Evolutionary conservation across 1,139 yeast genomes (phyloP).

Genomic region (Zhuliangozyma parablackwelliae): DNA sequence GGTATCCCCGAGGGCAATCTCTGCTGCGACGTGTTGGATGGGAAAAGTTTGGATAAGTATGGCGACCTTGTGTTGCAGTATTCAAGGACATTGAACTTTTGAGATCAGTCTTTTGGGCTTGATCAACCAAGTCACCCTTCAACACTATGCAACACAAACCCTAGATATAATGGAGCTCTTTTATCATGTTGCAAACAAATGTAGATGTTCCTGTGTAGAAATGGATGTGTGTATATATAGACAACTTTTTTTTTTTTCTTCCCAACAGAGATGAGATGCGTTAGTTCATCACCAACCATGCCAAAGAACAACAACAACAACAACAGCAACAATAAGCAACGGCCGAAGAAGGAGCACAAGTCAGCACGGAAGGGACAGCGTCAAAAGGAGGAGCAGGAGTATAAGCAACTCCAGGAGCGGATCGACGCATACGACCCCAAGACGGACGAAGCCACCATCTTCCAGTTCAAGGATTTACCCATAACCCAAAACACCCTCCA

Average conservation of each 20-base stretch:
- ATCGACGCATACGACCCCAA: constrained; percentile 50
- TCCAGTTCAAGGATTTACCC: constrained; percentile 68
- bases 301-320: not conserved
- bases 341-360: constrained; percentile 12
- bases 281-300: too few relatives aligned
- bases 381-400: constrained; percentile 39
- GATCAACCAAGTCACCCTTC: too few relatives aligned
- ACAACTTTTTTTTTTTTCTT: too few relatives aligned
- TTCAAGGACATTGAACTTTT: constrained; percentile 41
- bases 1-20: constrained; percentile 40
- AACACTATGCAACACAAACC: too few relatives aligned
- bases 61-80: constrained; percentile 48
- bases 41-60: constrained; percentile 23
- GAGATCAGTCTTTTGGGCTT: constrained; percentile 4
- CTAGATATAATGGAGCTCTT: too few relatives aligned
- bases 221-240: too few relatives aligned
- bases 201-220: too few relatives aligned
- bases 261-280: not conserved
- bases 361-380: constrained; percentile 21
- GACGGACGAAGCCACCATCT: constrained; percentile 21
- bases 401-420: constrained; percentile 41
- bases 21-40: constrained; percentile 30
- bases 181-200: too few relatives aligned
- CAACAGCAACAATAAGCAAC: constrained; percentile 1
- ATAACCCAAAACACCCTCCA: constrained; percentile 58